Base-by-base conservation (phyloP, 2,329 filamentous ascomycete genomes). In the Colletotrichum eleusines region DNA sequence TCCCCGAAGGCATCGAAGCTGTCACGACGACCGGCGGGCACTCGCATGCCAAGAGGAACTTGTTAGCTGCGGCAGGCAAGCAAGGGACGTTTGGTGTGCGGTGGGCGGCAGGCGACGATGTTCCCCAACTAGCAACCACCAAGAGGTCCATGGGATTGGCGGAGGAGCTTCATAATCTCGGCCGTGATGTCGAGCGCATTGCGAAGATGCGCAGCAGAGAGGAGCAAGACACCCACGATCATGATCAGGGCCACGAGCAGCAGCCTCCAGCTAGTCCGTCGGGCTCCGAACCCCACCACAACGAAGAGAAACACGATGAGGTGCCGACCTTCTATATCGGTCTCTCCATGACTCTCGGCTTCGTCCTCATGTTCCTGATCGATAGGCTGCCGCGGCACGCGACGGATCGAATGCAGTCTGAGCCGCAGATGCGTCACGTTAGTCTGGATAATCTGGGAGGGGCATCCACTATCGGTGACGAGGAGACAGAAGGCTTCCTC, bases 351-450 rank as follows among this genome's bases (percentile, higher is more conserved):
- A 90, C 97, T 66, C 84, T 93, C 20, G 96, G 96, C 16, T 99
- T 98, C 81, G 90, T 97, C 68, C 87, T 98, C 74, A 99, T 99
- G 96, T 98, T 97, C 78, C 88, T 99, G 28, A 92, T 99, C 77
- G 95, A 99, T 81, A 91, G 93, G 62, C 82, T 97, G 11, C 94
- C 94, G 9, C 89, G 90, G 50, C 92, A 94, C 78, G 89, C 91
- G 7, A 87, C 88, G 1, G 87, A 93, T 26, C 86, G 87, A 50
- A 83, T 93, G 46, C 90, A 91, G 76, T 83, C 88, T 26, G 86
- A 88, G 46, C 90, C 91, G 18, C 86, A 90, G 63, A 93, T 91
- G 20, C 90, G 94, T 74, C 94, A 97, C 77, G 96, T 98, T 76
- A 97, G 94, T 67, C 86, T 98, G 53, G 94, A 96, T 75, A 93